Conservation (phyloP, 2,329 filamentous ascomycete genomes). For the Fusarium graminum region DNA sequence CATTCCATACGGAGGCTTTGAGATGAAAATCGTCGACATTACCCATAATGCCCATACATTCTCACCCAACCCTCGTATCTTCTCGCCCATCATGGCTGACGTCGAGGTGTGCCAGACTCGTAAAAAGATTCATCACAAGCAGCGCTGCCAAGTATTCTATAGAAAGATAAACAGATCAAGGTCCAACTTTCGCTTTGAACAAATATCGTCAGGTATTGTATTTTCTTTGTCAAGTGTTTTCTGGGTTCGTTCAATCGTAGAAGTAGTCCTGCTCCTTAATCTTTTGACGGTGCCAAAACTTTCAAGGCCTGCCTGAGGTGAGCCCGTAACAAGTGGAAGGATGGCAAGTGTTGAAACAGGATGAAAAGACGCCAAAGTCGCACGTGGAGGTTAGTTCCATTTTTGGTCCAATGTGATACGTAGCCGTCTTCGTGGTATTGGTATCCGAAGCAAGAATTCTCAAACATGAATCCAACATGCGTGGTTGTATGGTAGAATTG, state of each 20-base stretch:
- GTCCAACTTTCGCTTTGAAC: slow-evolving; percentile 29
- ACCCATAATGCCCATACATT: slow-evolving; percentile 23
- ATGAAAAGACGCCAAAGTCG: slow-evolving; percentile 44
- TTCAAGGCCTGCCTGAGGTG: slow-evolving; percentile 48
- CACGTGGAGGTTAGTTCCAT: slow-evolving; percentile 24
- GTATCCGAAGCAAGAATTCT: slow-evolving; percentile 37
- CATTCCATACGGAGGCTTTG: slow-evolving; percentile 9
- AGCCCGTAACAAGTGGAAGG: slow-evolving; percentile 36
- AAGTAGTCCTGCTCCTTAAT: slow-evolving; percentile 40
- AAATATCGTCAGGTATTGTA: slow-evolving; percentile 37
- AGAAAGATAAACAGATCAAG: slow-evolving; percentile 37
- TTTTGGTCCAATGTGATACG: slow-evolving; percentile 31
- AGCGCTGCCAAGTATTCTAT: slow-evolving; percentile 23
- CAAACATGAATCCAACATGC: slow-evolving; percentile 42
- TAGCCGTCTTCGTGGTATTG: slow-evolving; percentile 32
- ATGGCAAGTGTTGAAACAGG: slow-evolving; percentile 40
- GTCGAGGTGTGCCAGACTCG: not conserved
- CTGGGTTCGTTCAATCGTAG: slow-evolving; percentile 46
- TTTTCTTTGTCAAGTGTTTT: slow-evolving; percentile 39
- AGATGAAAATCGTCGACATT: slow-evolving; percentile 21
- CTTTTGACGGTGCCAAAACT: slow-evolving; percentile 42
- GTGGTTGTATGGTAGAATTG: slow-evolving; percentile 41
- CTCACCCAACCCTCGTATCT: slow-evolving; percentile 23
- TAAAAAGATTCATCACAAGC: slow-evolving; percentile 17
- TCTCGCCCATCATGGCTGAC: slow-evolving; percentile 21